Evolutionary conservation across 306 rosid genomes (phyloP).

Genomic region (Prunus salicina): DNA sequence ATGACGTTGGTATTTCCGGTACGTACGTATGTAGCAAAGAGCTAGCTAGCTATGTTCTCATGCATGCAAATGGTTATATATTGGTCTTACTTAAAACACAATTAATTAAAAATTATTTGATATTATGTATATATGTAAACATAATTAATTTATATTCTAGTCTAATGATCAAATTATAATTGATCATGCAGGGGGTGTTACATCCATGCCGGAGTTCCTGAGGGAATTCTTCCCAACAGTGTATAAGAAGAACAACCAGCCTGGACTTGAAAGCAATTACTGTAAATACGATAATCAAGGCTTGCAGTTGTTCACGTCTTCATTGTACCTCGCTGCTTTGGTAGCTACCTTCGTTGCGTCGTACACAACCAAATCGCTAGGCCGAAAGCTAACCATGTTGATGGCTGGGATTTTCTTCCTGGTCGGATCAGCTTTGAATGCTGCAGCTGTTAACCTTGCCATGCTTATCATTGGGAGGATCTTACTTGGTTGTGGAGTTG

Average conservation of each 20-base stretch:
- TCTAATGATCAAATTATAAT: too few species aligned
- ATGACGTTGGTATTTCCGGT: conserved; percentile 7
- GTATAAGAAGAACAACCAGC: conserved; percentile 24
- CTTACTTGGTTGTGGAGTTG: conserved; percentile 69
- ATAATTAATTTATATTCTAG: too few species aligned
- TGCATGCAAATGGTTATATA: not conserved
- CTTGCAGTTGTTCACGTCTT: conserved; percentile 58
- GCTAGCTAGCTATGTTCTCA: not conserved
- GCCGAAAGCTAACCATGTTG: conserved; percentile 60
- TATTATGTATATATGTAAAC: not conserved
- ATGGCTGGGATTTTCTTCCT: conserved; percentile 55
- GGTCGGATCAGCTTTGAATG: conserved; percentile 39
- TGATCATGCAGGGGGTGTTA: conserved; percentile 49
- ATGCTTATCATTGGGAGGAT: conserved; percentile 68
- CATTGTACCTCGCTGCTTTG: conserved; percentile 54
- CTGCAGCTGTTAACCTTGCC: conserved; percentile 44
- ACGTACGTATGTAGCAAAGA: not conserved
- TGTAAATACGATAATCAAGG: conserved; percentile 61
- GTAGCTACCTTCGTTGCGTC: conserved; percentile 48
- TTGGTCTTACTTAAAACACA: not conserved
- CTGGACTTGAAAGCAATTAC: conserved; percentile 37
- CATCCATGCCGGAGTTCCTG: conserved; percentile 46
- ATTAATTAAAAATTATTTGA: not conserved
- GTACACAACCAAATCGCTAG: conserved; percentile 38
- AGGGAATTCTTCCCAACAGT: conserved; percentile 51